These are phyloP conservation scores for Talaromyces sp. DNA, from an alignment of 2,329 filamentous ascomycete species.

Conservation along the genomic window DNA sequence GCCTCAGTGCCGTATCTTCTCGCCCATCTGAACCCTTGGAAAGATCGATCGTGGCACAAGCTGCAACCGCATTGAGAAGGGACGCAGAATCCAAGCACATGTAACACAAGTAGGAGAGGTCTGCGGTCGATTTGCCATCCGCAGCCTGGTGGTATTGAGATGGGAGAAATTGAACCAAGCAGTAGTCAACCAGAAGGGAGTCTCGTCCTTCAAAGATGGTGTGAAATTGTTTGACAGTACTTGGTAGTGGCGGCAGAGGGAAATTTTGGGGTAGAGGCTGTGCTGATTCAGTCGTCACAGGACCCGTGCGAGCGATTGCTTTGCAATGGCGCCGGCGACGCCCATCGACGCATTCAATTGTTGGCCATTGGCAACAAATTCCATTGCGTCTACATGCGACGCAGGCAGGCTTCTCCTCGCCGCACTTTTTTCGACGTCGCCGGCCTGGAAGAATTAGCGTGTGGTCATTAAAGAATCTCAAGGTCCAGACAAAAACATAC, in stretches of 20 bases:
- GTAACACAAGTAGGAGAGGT: constrained; percentile 8
- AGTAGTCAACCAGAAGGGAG: constrained; percentile 2
- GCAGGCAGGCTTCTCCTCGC: constrained; percentile 3
- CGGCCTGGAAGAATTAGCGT: neutral
- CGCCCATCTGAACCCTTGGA: neutral
- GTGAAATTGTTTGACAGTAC: neutral
- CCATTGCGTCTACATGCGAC: constrained; percentile 1
- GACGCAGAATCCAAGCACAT: constrained; percentile 6
- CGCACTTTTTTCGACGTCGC: constrained; percentile 7
- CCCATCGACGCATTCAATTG: neutral
- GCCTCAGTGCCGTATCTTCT: neutral
- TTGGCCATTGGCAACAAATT: constrained; percentile 4
- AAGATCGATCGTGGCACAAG: constrained; percentile 1
- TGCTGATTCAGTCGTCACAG: neutral
- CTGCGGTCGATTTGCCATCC: constrained; percentile 3
- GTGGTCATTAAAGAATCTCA: neutral
- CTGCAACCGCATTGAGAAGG: constrained; percentile 7
- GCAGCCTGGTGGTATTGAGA: constrained; percentile 7
- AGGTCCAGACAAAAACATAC: neutral
- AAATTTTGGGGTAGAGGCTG: neutral
- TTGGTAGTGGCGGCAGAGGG: neutral
- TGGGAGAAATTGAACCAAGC: constrained; percentile 3
- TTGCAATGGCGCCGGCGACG: constrained; percentile 1
- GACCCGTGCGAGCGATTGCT: neutral
- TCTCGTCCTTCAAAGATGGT: neutral